Percentiles rank a stretch among this genome's conserved stretches.
Conservation (phyloP, 192 early-diverging fungal genomes). For the Coemansia sp. region DNA sequence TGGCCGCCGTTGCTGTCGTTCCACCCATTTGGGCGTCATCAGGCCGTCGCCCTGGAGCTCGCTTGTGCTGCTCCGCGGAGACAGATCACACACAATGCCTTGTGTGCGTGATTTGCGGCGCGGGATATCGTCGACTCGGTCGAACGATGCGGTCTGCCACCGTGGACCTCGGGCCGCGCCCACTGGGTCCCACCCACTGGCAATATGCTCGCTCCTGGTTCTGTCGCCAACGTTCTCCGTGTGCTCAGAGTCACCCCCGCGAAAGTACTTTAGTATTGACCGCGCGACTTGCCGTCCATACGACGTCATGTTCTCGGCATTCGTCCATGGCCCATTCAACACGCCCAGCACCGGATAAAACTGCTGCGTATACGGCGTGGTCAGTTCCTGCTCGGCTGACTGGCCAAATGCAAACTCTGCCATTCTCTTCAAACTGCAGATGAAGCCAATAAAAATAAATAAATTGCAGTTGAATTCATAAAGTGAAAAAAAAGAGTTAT, state of each 20-base stretch:
- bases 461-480: slow-evolving; percentile 1
- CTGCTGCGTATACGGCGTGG: slow-evolving; percentile 24
- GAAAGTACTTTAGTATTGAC: slow-evolving; percentile 36
- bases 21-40: slow-evolving; percentile 25
- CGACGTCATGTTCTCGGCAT: slow-evolving; percentile 5
- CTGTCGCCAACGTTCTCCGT: not conserved
- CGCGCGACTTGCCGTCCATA: slow-evolving; percentile 42
- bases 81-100: slow-evolving; percentile 1
- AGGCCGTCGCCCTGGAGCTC: slow-evolving; percentile 24
- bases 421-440: not conserved
- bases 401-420: slow-evolving; percentile 25
- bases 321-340: slow-evolving; percentile 20
- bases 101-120: slow-evolving; percentile 20
- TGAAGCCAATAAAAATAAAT: slow-evolving; percentile 7
- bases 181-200: slow-evolving; percentile 23
- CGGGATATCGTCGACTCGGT: slow-evolving; percentile 40
- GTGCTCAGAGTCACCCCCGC: slow-evolving; percentile 6
- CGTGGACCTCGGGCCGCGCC: slow-evolving; percentile 13
- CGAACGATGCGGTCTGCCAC: slow-evolving; percentile 38
- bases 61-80: slow-evolving; percentile 15
- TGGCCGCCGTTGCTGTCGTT: slow-evolving; percentile 38
- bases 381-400: slow-evolving; percentile 13
- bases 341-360: slow-evolving; percentile 48
- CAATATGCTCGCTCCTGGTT: not conserved
- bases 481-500: slow-evolving; percentile 3